A percentile compares a stretch with the other conserved stretches of the same genome.
Conservation (phyloP, 129 eudicot species). For the Flaveria trinervia region DNA sequence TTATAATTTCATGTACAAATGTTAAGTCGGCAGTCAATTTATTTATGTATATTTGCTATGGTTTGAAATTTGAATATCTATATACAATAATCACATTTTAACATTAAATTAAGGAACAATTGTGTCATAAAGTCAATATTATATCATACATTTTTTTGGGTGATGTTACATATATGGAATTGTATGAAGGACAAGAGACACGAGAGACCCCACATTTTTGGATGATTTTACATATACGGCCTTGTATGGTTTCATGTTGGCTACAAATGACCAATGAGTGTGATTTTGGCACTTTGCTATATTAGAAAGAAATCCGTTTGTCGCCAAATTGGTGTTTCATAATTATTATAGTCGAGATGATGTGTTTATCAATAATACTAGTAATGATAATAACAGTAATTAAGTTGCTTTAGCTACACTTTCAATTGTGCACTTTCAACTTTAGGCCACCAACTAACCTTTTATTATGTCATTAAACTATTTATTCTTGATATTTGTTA, state of each 20-base stretch:
- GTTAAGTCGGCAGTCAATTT: neutral
- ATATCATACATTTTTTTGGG: too few relatives aligned
- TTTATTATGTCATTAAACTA: too few relatives aligned
- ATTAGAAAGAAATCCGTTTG: neutral
- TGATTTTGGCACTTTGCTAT: slow-evolving; percentile 24
- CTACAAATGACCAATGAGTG: slow-evolving; percentile 10
- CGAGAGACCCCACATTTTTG: slow-evolving; percentile 23
- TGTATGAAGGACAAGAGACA: slow-evolving; percentile 2
- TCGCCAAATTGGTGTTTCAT: neutral
- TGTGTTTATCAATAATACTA: neutral
- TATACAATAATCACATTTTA: neutral
- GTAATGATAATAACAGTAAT: neutral
- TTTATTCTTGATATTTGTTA: too few relatives aligned
- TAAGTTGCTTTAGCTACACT: slow-evolving; percentile 1
- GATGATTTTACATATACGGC: too few relatives aligned
- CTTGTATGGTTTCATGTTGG: neutral
- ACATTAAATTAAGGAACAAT: neutral
- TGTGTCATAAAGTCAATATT: neutral
- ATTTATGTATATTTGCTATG: neutral
- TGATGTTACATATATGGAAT: slow-evolving; percentile 25
- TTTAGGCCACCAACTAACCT: neutral
- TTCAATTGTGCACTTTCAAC: neutral
- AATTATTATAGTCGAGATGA: slow-evolving; percentile 6
- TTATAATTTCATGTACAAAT: neutral
- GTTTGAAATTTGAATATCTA: neutral